Evolutionary conservation across 2,329 filamentous ascomycete species (phyloP).

Genomic region (Fusarium musae): DNA sequence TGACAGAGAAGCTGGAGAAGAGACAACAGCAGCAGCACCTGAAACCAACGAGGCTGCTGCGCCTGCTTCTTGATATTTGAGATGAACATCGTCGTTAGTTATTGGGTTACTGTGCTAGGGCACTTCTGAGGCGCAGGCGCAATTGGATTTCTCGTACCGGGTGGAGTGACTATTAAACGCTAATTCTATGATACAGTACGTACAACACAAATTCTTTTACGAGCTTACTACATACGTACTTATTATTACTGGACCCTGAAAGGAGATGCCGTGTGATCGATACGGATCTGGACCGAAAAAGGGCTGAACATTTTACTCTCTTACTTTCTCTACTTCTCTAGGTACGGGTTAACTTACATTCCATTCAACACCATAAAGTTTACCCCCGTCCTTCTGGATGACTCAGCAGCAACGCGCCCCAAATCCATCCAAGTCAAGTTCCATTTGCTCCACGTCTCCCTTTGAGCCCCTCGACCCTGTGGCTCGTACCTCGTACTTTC

Average conservation of each 20-base stretch:
- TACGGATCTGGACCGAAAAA: conserved; percentile 9
- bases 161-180: conserved; percentile 1
- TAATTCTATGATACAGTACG: conserved; percentile 20
- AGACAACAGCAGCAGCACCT: conserved; percentile 4
- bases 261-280: conserved; percentile 9
- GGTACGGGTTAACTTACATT: neutral
- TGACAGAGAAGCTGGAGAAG: conserved; percentile 40
- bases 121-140: neutral
- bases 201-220: conserved; percentile 16
- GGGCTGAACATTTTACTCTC: conserved; percentile 5
- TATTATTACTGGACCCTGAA: conserved; percentile 15
- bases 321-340: neutral
- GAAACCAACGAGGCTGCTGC: conserved; percentile 21
- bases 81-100: neutral
- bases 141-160: neutral
- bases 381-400: conserved; percentile 14
- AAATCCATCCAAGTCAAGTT: neutral
- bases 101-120: neutral
- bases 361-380: neutral
- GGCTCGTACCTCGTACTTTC: conserved; percentile 9
- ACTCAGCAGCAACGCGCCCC: conserved; percentile 27
- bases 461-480: conserved; percentile 37
- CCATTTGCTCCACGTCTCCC: conserved; percentile 36
- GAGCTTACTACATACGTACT: conserved; percentile 4
- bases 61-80: conserved; percentile 15